phyloP scores from a whole-genome alignment of 345 rosid species.

The Brassica carinata region DNA sequence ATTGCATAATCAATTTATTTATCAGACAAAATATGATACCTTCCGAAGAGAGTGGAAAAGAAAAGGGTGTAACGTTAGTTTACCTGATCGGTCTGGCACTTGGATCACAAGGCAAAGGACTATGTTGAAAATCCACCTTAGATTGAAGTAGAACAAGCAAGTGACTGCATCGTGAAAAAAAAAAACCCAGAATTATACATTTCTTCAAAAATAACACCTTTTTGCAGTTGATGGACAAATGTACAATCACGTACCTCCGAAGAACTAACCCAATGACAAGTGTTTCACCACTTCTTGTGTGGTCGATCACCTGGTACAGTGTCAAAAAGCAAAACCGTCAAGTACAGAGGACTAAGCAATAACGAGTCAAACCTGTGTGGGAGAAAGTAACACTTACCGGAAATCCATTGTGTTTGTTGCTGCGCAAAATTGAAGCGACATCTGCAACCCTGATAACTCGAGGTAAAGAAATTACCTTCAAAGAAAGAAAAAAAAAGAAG shows the following conservation, averaged over 20 bases:
- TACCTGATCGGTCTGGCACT: constrained; percentile 61
- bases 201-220: neutral
- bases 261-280: constrained; percentile 90
- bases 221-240: constrained; percentile 17
- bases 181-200: constrained; percentile 19
- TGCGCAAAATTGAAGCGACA: constrained; percentile 73
- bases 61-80: constrained; percentile 6
- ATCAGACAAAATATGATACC: constrained; percentile 15
- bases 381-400: constrained; percentile 58
- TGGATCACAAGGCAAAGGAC: constrained; percentile 79
- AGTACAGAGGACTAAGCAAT: constrained; percentile 12
- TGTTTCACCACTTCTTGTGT: constrained; percentile 85
- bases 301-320: constrained; percentile 75
- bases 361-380: neutral
- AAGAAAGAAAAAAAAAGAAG: constrained; percentile 10
- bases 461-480: constrained; percentile 83
- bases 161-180: constrained; percentile 59
- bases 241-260: constrained; percentile 65
- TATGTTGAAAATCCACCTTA: constrained; percentile 93
- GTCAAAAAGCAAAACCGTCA: constrained; percentile 12
- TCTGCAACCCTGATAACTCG: constrained; percentile 89
- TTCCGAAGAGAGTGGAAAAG: neutral
- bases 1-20: constrained; percentile 14
- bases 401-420: constrained; percentile 90
- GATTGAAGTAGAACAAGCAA: constrained; percentile 96